These are phyloP conservation scores for Apiotrichum mycotoxinovorans DNA, from an alignment of 1,284 basidiomycete species.

Conservation along the genomic window DNA sequence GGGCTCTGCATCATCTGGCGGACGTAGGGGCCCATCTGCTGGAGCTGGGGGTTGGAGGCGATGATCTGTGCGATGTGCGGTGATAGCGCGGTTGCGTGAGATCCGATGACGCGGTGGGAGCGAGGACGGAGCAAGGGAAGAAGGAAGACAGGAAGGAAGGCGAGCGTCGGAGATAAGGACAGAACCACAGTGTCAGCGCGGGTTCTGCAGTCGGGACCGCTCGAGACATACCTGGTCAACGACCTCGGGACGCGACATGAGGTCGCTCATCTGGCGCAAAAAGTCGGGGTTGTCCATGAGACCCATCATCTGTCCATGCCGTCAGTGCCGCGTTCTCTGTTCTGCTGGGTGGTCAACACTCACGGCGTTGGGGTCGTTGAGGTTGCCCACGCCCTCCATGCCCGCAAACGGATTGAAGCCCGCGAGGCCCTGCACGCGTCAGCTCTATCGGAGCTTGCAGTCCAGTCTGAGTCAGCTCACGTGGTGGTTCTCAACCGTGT, in stretches of 20 bases:
- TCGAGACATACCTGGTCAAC: conserved; percentile 61
- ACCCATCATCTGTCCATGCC: conserved; percentile 66
- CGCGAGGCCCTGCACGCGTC: conserved; percentile 35
- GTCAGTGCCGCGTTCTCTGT: background rate
- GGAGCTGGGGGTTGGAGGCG: conserved; percentile 72
- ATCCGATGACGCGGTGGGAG: background rate
- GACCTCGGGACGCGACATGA: conserved; percentile 74
- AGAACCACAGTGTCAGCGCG: background rate
- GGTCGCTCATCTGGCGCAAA: conserved; percentile 56
- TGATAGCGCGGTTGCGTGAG: background rate
- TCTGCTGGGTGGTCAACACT: conserved; percentile 20
- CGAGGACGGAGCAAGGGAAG: background rate
- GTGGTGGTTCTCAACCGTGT: conserved; percentile 51
- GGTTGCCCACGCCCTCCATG: conserved; percentile 67
- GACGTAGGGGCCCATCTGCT: conserved; percentile 72
- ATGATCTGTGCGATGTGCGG: conserved; percentile 57
- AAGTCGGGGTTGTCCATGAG: conserved; percentile 82
- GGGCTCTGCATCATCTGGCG: conserved; percentile 74
- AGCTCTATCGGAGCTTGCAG: conserved; percentile 7
- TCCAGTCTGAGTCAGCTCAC: conserved; percentile 19
- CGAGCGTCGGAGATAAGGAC: background rate
- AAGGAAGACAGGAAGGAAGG: background rate
- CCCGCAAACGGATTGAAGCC: conserved; percentile 83
- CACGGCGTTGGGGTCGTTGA: conserved; percentile 85
- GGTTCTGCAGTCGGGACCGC: background rate